These are phyloP conservation scores for Gliomastix tumulicola DNA, from an alignment of 2,329 filamentous ascomycete genomes.

Conservation along the genomic window DNA sequence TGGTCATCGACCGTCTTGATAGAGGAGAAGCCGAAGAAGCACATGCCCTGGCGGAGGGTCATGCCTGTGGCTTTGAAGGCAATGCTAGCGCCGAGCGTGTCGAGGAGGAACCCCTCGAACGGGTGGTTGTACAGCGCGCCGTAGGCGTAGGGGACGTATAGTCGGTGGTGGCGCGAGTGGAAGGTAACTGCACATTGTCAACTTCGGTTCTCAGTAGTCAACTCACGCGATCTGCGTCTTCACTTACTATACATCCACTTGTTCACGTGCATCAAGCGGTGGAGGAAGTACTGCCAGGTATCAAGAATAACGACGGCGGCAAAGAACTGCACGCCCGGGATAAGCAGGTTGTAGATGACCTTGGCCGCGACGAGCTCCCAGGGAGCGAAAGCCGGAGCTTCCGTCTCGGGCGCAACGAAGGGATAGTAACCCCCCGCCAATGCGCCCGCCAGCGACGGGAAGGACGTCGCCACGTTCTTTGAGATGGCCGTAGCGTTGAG, in stretches of 20 bases:
- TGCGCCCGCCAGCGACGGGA: constrained; percentile 68
- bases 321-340: constrained; percentile 73
- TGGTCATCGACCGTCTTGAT: constrained; percentile 98
- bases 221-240: no score
- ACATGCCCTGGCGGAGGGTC: constrained; percentile 79
- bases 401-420: constrained; percentile 53
- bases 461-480: constrained; percentile 62
- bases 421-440: constrained; percentile 80
- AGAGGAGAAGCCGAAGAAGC: constrained; percentile 82
- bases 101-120: constrained; percentile 86
- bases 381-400: constrained; percentile 66
- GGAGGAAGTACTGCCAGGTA: constrained; percentile 97
- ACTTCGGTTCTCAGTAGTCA: no score
- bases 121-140: constrained; percentile 97
- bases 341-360: constrained; percentile 68
- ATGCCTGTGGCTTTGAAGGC: constrained; percentile 77
- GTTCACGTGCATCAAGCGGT: constrained; percentile 95
- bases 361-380: constrained; percentile 78
- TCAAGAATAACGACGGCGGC: constrained; percentile 74
- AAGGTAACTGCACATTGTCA: constrained; percentile 56
- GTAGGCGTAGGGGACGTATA: constrained; percentile 97
- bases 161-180: constrained; percentile 90
- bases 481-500: constrained; percentile 71
- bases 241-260: constrained; percentile 89
- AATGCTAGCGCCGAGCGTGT: constrained; percentile 80